Evolutionary conservation across 257 asterid genomes (phyloP).

Genomic region (Solanum boliviense): DNA sequence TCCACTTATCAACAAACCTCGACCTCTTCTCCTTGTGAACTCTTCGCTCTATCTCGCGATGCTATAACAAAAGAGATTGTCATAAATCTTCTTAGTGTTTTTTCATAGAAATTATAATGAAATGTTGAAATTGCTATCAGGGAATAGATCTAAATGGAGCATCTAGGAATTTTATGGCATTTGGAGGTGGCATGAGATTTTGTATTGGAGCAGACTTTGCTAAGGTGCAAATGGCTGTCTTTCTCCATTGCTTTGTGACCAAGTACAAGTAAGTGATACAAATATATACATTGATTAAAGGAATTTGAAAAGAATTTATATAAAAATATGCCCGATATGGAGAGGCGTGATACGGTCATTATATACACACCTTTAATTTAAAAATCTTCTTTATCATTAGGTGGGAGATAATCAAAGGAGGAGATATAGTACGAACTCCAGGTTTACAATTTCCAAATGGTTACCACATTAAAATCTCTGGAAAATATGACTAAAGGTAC

Average conservation of each 20-base stretch:
- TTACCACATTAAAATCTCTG: slow-evolving; percentile 31
- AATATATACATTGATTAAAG: no score
- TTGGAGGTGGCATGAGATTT: slow-evolving; percentile 86
- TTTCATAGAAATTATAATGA: no score
- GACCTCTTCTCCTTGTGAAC: no score
- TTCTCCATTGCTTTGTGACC: slow-evolving; percentile 64
- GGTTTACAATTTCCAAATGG: slow-evolving; percentile 86
- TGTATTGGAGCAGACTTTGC: slow-evolving; percentile 85
- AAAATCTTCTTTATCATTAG: not conserved
- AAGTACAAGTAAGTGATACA: slow-evolving; percentile 53
- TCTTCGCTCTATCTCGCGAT: not conserved
- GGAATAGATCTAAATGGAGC: slow-evolving; percentile 55
- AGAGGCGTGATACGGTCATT: no score
- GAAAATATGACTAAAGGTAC: slow-evolving; percentile 6
- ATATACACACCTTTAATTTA: no score
- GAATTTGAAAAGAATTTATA: no score
- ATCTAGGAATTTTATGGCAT: slow-evolving; percentile 81
- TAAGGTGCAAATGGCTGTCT: slow-evolving; percentile 80
- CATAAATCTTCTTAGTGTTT: no score
- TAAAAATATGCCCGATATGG: no score
- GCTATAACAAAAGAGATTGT: no score
- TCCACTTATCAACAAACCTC: no score
- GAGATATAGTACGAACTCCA: slow-evolving; percentile 65
- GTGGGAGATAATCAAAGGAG: slow-evolving; percentile 40
- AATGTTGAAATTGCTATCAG: slow-evolving; percentile 4